Evolutionary conservation across 2,329 filamentous ascomycete genomes (phyloP), one percentile per base, ranked within the genome.

Genomic region (Arthrobotrys sinensis): DNA sequence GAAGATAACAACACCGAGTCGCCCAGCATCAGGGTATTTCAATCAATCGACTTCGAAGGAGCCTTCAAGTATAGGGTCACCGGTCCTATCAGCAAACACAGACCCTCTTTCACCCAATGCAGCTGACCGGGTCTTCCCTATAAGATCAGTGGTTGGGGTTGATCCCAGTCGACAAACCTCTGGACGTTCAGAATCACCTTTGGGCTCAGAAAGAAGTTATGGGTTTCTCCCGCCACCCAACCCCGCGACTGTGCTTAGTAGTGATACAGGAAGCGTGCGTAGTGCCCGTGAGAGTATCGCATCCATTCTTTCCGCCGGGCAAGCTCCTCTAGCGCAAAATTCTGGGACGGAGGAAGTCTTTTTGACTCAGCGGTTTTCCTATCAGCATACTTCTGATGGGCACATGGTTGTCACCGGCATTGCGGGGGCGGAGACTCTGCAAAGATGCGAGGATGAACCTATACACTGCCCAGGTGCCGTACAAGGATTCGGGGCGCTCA

Each of bases 361-460:
- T 28, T 83, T 94, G 1, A 93, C 92, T 0, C 87, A 90, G 24
- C 90, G 93, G 1, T 97, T 96, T 84, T 92, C 91, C 80, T 93
- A 97, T 82, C 86, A 92, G 3, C 86, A 91, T 28, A 94, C 92
- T 0, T 90, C 92, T 1, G 91, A 90, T 14, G 93, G 93, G 0
- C 93, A 97, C 84, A 90, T 91, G 28, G 89, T 97, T 34, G 92
- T 97, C 67, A 96, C 93, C 0, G 93, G 93, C 4, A 88, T 91
- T 69, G 90, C 93, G 66, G 91, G 90, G 1, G 43, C 79, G 19
- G 88, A 90, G 1, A 89, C 88, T 0, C 85, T 96, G 52, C 92
- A 96, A 82, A 88, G 90, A 65, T 97, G 94, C 82, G 94, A 97
- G 83, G 94, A 97, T 82, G 94, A 97, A 82, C 93, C 94, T 0